Evolutionary conservation across 1,139 yeast genomes (phyloP).

Genomic region (Meyerozyma sp.): DNA sequence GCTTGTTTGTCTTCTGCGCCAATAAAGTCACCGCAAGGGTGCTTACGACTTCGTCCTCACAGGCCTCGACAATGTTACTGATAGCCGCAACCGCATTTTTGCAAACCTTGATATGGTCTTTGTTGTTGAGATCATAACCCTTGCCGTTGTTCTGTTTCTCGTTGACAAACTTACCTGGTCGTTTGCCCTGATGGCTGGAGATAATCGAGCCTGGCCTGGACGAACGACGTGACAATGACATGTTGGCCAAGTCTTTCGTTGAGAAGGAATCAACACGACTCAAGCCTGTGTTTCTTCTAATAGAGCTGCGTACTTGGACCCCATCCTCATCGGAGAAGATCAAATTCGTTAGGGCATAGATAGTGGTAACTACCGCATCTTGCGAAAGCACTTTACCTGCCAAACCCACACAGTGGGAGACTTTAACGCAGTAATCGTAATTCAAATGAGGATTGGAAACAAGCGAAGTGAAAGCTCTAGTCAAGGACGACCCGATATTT

Average conservation of each 20-base stretch:
- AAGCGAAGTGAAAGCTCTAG: slow-evolving; percentile 46
- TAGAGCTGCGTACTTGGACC: slow-evolving; percentile 17
- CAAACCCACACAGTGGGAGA: slow-evolving; percentile 38
- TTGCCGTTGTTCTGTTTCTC: slow-evolving; percentile 1
- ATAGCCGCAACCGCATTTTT: slow-evolving; percentile 68
- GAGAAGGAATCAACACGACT: slow-evolving; percentile 7
- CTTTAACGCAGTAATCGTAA: slow-evolving; percentile 22
- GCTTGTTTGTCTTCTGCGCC: slow-evolving; percentile 57
- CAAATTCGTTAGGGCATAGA: slow-evolving; percentile 77
- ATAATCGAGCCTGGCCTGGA: background rate
- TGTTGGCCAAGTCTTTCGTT: background rate
- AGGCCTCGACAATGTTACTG: slow-evolving; percentile 63
- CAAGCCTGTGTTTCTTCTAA: slow-evolving; percentile 19
- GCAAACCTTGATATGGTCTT: slow-evolving; percentile 22
- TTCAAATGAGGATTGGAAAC: slow-evolving; percentile 39
- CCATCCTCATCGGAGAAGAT: slow-evolving; percentile 52
- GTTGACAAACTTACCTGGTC: background rate
- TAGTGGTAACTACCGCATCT: slow-evolving; percentile 80
- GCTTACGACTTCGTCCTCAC: slow-evolving; percentile 72
- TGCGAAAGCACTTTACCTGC: slow-evolving; percentile 53
- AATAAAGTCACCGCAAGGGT: slow-evolving; percentile 77
- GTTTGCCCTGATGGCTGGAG: background rate
- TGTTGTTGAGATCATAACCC: slow-evolving; percentile 6
- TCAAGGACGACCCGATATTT: slow-evolving; percentile 40
- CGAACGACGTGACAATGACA: background rate